Conservation (phyloP, 441 rosid genomes). For the Populus trichocarpa region DNA sequence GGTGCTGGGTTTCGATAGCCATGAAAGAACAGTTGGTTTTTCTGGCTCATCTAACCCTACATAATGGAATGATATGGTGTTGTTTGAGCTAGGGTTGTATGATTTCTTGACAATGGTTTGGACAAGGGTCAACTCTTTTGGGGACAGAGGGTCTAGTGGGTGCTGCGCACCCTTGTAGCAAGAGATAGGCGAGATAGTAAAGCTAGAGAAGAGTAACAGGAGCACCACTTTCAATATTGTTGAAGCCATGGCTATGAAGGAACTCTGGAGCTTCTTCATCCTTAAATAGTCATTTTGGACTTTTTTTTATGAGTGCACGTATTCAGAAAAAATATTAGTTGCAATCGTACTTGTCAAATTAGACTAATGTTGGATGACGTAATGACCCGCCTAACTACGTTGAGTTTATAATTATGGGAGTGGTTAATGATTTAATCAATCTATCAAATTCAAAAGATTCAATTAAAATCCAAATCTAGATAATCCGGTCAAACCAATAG, state of each 20-base stretch:
- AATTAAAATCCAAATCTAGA: too few relatives aligned
- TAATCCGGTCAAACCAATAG: too few relatives aligned
- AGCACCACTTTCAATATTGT: background rate
- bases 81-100: slow-evolving; percentile 5
- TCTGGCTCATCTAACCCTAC: slow-evolving; percentile 43
- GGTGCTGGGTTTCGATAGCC: slow-evolving; percentile 18
- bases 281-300: background rate
- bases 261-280: background rate
- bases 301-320: too few relatives aligned
- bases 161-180: slow-evolving; percentile 5
- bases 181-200: background rate
- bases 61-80: slow-evolving; percentile 30
- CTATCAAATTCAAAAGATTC: too few relatives aligned
- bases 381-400: too few relatives aligned
- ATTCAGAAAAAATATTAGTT: too few relatives aligned
- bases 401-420: too few relatives aligned
- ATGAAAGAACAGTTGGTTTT: slow-evolving; percentile 24
- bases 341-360: too few relatives aligned
- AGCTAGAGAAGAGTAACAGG: slow-evolving; percentile 14
- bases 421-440: too few relatives aligned
- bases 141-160: slow-evolving; percentile 33
- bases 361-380: too few relatives aligned
- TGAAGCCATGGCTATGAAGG: slow-evolving; percentile 14
- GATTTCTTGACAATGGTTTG: slow-evolving; percentile 18
- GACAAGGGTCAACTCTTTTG: slow-evolving; percentile 21